Evolutionary conservation across 2,329 filamentous ascomycete genomes (phyloP).

Genomic region (Tolypocladium nubicola): DNA sequence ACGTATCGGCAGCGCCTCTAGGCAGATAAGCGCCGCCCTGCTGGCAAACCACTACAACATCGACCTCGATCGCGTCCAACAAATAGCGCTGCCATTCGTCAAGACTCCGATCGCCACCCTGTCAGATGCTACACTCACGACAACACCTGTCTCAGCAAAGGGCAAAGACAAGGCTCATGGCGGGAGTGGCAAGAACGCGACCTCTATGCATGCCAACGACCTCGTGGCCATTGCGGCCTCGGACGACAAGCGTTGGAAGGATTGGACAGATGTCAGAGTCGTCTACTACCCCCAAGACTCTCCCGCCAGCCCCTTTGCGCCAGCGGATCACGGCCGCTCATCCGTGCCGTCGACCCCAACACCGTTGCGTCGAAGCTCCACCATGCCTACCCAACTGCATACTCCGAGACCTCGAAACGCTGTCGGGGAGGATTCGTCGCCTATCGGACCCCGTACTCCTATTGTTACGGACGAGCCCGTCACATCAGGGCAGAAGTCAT

Average conservation of each 20-base stretch:
- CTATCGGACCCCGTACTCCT: slow-evolving; percentile 32
- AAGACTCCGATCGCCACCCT: slow-evolving; percentile 53
- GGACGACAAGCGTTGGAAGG: slow-evolving; percentile 51
- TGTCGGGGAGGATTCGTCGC: slow-evolving; percentile 34
- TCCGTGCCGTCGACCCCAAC: slow-evolving; percentile 62
- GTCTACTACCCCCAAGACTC: slow-evolving; percentile 57
- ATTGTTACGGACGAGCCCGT: slow-evolving; percentile 23
- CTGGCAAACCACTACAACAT: slow-evolving; percentile 79
- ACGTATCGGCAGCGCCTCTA: slow-evolving; percentile 54
- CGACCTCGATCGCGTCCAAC: slow-evolving; percentile 70
- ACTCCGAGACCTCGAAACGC: slow-evolving; percentile 27
- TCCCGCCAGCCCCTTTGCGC: slow-evolving; percentile 9
- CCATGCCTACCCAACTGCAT: slow-evolving; percentile 33
- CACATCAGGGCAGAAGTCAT: slow-evolving; percentile 38
- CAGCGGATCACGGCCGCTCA: slow-evolving; percentile 20
- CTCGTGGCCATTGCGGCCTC: slow-evolving; percentile 63
- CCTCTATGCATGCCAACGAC: slow-evolving; percentile 69
- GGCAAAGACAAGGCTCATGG: slow-evolving; percentile 58
- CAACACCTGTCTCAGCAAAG: slow-evolving; percentile 52
- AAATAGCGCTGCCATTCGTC: slow-evolving; percentile 71
- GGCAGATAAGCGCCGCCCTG: slow-evolving; percentile 60
- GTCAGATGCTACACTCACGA: slow-evolving; percentile 39
- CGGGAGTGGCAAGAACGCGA: slow-evolving; percentile 34
- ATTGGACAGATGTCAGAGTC: slow-evolving; percentile 72
- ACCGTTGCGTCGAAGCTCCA: slow-evolving; percentile 59